phyloP scores from a whole-genome alignment of 108 stramenopile species.

The Epithemia pelagica region DNA sequence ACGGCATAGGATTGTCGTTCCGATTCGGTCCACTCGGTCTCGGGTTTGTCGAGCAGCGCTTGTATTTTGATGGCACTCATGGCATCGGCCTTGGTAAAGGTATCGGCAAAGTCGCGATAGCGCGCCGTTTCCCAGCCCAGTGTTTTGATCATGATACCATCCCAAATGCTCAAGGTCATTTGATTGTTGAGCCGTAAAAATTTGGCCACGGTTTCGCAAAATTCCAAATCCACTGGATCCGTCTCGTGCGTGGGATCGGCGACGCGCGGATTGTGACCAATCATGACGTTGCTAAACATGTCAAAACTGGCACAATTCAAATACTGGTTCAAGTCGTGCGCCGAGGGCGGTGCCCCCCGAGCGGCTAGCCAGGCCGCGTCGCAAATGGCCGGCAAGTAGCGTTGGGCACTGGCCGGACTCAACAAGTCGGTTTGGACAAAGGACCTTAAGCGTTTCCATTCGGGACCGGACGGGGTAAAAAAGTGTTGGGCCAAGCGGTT shows the following conservation, averaged over 20 bases:
- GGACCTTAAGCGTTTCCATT: background rate
- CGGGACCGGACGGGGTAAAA: background rate
- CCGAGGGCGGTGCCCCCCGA: slow-evolving; percentile 12
- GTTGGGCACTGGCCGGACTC: slow-evolving; percentile 13
- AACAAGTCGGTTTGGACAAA: slow-evolving; percentile 14
- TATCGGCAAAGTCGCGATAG: slow-evolving; percentile 9
- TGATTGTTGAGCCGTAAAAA: slow-evolving; percentile 8
- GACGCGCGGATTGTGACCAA: slow-evolving; percentile 21
- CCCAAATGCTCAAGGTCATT: background rate
- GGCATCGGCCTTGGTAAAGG: background rate
- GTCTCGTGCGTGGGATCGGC: slow-evolving; percentile 14
- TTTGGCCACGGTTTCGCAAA: slow-evolving; percentile 11
- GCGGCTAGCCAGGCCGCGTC: slow-evolving; percentile 21
- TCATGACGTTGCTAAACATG: slow-evolving; percentile 26
- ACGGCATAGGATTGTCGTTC: slow-evolving; percentile 22
- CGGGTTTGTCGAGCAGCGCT: slow-evolving; percentile 6
- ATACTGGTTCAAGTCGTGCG: slow-evolving; percentile 23
- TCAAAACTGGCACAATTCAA: slow-evolving; percentile 22
- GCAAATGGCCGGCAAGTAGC: slow-evolving; percentile 22
- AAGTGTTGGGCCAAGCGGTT: background rate
- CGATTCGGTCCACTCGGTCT: slow-evolving; percentile 15
- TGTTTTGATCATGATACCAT: slow-evolving; percentile 13
- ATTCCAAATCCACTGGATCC: slow-evolving; percentile 17
- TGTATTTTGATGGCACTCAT: slow-evolving; percentile 9
- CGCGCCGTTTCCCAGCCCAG: slow-evolving; percentile 10